Percentiles rank a stretch among this genome's conserved stretches.
phyloP scores from a whole-genome alignment of 2,329 filamentous ascomycete genomes.

The Biscogniauxia sp. region DNA sequence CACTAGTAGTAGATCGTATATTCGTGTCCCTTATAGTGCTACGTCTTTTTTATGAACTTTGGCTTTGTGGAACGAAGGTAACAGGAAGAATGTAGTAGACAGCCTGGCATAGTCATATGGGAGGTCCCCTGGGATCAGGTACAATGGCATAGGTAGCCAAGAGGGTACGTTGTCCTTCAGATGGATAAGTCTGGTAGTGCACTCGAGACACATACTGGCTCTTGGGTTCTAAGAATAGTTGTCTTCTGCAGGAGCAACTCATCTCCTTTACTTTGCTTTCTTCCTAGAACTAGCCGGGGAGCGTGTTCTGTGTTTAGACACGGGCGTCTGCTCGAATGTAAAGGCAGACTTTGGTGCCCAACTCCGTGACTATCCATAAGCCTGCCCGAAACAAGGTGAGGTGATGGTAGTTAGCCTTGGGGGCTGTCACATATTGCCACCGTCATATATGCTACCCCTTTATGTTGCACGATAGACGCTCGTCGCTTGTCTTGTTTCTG shows the following conservation, averaged over 20 bases:
- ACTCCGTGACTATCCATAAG: neutral
- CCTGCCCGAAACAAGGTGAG: neutral
- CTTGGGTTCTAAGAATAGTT: neutral
- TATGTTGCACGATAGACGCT: neutral
- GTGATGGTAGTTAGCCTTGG: neutral
- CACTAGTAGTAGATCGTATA: too few species aligned
- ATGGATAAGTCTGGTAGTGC: too few species aligned
- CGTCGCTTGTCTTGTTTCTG: neutral
- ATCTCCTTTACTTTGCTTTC: neutral
- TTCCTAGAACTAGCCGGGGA: neutral
- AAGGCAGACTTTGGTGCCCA: neutral
- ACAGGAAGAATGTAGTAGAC: too few species aligned
- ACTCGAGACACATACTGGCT: too few species aligned
- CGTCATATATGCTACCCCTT: neutral
- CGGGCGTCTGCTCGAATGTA: neutral
- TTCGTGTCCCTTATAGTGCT: too few species aligned
- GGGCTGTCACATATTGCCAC: neutral
- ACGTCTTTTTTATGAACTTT: too few species aligned
- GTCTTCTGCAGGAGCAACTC: neutral
- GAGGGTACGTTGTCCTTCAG: too few species aligned
- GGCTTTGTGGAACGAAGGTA: too few species aligned
- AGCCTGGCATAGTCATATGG: too few species aligned
- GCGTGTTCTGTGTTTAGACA: neutral
- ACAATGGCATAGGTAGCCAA: too few species aligned
- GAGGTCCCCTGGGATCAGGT: too few species aligned